Evolutionary conservation across 73 alveolate genomes (phyloP).

Genomic region (Paramecium octaurelia): DNA sequence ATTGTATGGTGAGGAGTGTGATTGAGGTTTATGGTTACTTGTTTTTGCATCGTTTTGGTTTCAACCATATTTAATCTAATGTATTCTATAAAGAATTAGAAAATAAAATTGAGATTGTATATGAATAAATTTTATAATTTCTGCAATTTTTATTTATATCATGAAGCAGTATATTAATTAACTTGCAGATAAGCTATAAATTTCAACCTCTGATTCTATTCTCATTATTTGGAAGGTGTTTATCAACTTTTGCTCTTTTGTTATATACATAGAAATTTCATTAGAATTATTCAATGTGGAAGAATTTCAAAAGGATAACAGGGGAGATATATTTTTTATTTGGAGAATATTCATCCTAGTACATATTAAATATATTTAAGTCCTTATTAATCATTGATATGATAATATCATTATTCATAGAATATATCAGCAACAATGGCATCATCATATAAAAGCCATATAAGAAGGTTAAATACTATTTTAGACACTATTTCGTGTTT

Average conservation of each 20-base stretch:
- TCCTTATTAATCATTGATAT: neutral
- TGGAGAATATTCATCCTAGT: neutral
- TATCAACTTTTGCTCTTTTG: neutral
- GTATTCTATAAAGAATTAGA: neutral
- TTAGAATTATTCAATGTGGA: neutral
- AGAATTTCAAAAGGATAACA: neutral
- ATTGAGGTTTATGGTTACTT: neutral
- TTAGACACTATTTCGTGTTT: neutral
- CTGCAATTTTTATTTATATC: neutral
- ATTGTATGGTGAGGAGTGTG: neutral
- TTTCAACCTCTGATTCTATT: neutral
- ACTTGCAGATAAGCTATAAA: neutral
- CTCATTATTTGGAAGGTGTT: neutral
- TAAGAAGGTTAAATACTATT: neutral
- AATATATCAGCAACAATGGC: neutral
- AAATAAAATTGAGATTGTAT: neutral
- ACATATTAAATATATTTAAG: neutral
- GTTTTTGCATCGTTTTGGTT: no score
- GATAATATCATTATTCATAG: neutral
- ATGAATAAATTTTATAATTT: neutral
- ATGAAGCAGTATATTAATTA: neutral
- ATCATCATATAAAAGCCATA: neutral
- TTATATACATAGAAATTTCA: neutral
- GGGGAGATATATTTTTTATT: neutral
- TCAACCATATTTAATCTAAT: neutral